These are phyloP conservation scores for Butyriboletus regius DNA, from an alignment of 1,284 basidiomycete genomes.

Conservation along the genomic window DNA sequence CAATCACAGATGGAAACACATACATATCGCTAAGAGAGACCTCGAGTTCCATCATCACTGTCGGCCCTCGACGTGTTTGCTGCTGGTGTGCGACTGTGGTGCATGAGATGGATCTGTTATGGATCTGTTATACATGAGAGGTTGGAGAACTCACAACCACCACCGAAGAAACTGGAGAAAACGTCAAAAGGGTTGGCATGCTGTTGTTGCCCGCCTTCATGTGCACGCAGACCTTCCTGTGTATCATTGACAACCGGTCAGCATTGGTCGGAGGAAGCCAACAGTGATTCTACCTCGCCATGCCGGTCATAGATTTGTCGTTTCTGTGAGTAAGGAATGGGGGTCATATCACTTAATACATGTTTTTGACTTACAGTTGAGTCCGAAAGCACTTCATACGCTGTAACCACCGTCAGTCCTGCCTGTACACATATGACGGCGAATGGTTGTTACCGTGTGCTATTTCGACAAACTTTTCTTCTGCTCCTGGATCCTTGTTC, in stretches of 20 bases:
- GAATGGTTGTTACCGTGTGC: constrained; percentile 61
- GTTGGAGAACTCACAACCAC: constrained; percentile 46
- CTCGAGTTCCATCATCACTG: constrained; percentile 79
- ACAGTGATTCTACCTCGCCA: constrained; percentile 60
- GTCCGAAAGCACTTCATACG: constrained; percentile 90
- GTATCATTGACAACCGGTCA: constrained; percentile 8
- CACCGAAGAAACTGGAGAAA: constrained; percentile 86
- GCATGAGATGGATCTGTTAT: background rate
- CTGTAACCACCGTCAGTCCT: constrained; percentile 37
- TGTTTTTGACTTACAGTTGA: constrained; percentile 43
- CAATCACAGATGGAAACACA: constrained; percentile 20
- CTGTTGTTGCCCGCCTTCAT: constrained; percentile 66
- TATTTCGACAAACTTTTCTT: constrained; percentile 82
- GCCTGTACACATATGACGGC: background rate
- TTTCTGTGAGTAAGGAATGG: constrained; percentile 48
- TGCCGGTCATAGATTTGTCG: constrained; percentile 84
- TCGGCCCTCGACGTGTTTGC: constrained; percentile 72
- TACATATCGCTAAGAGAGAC: constrained; percentile 79
- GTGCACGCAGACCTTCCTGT: constrained; percentile 79
- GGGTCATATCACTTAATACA: background rate
- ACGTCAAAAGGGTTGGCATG: constrained; percentile 86
- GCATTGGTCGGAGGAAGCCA: background rate
- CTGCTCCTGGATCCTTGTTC: constrained; percentile 76
- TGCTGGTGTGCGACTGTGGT: constrained; percentile 30
- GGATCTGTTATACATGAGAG: background rate